Base-by-base conservation (phyloP, 1,284 basidiomycete genomes). In the Cryptococcus amylolentus region DNA sequence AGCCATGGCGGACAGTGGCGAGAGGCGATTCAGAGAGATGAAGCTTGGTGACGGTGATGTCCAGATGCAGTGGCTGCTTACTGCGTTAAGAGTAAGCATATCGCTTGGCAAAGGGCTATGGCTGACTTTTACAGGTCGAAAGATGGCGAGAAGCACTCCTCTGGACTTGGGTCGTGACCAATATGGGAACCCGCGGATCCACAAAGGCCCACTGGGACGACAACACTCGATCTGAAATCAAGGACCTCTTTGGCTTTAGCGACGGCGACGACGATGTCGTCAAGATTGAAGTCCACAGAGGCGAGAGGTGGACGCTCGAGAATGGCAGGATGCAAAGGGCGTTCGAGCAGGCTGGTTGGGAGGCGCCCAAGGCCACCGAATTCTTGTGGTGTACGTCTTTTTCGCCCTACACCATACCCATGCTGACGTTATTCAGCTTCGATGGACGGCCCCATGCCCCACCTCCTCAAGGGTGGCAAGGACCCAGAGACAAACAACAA, bases 61-160 rank as follows among this genome's bases (percentile, higher is more conserved):
- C 1, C 73, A 75, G 51, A 72, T 75, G 58, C 71, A 71, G 54
- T 77, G 73, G 73, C 57, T 77, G 13, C 40, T 70, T 47, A 68
- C 66, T 1, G 58, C 67, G 12, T 52, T 73, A 9, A 60, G 72
- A 23, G 65, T 69, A 46, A 61, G 61, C 23, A 23, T 57, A 38
- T n/a, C 0, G 8, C 26, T 3, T 26, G 9, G 7, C 47, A 27
- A 31, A 14, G 31, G 1, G 6, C 37, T 35, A 40, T 26, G 23
- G 35, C 16, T 51, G 46, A 23, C 16, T 8, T 41, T 18, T 5
- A 8, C 50, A 70, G 67, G 67, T 76, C 4, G 75, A 77, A 48
- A 64, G 75, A 9, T 77, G 75, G 75, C 61, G 75, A 37, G 74
- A 76, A 57, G 75, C 71, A 4, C 49, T 77, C 18, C 57, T 77